These are phyloP conservation scores for Aspergillus sp. DNA, from an alignment of 2,329 filamentous ascomycete species.

Conservation along the genomic window DNA sequence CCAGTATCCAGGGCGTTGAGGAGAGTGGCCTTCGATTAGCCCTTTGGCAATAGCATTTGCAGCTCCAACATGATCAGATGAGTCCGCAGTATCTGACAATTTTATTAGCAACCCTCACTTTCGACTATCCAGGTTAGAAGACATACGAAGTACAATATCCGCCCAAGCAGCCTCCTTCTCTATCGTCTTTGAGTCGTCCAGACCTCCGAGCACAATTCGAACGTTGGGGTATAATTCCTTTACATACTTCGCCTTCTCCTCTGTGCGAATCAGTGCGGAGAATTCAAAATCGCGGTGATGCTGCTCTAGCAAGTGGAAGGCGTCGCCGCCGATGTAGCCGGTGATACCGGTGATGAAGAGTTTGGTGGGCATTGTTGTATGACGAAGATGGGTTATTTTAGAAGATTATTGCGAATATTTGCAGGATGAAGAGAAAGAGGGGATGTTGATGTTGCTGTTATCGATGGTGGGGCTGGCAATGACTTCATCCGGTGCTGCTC, in stretches of 20 bases:
- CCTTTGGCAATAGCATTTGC: conserved; percentile 45
- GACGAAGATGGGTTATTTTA: conserved; percentile 44
- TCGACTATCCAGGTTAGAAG: too few relatives aligned
- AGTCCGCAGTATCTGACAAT: not conserved
- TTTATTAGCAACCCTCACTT: not conserved
- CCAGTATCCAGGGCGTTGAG: conserved; percentile 34
- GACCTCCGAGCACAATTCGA: conserved; percentile 53
- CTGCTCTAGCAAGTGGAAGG: conserved; percentile 43
- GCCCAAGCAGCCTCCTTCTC: conserved; percentile 32
- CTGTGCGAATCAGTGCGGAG: conserved; percentile 39
- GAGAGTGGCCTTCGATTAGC: conserved; percentile 33
- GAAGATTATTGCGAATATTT: too few relatives aligned
- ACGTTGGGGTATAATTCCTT: conserved; percentile 46
- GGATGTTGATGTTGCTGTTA: too few relatives aligned
- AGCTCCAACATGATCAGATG: conserved; percentile 38
- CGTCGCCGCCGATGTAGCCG: conserved; percentile 53
- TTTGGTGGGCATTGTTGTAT: conserved; percentile 49
- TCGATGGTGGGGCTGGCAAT: not conserved
- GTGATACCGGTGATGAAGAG: conserved; percentile 52
- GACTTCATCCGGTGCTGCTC: not conserved
- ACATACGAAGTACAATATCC: conserved; percentile 51
- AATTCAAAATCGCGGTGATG: conserved; percentile 43
- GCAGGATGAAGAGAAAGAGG: not conserved
- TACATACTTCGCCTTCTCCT: conserved; percentile 37
- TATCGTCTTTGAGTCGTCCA: conserved; percentile 19